Evolutionary conservation across 495 filamentous ascomycete genomes (phyloP), one percentile per base, ranked within the genome.

Genomic region (Penicillium subrubescens): DNA sequence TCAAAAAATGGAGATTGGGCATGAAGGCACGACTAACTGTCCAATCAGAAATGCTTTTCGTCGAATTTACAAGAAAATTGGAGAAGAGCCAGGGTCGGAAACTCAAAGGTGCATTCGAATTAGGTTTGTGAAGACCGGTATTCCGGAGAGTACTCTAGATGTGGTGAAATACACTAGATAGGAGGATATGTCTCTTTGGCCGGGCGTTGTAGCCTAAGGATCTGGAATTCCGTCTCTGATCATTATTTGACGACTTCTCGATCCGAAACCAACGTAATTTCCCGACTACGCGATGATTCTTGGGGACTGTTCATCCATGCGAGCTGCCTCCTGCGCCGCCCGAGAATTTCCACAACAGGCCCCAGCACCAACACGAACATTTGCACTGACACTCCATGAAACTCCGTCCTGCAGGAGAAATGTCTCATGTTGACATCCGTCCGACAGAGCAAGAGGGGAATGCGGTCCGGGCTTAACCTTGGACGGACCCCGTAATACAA

Each of bases 1-100:
- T 44, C 35, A 14, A 43, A 51, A 51, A 19, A 48, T 7, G 19
- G 34, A 17, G 53, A 67, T 65, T 71, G 64, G 71, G 68, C 68
- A 72, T 65, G 25, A 52, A 48, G 44, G 53, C 10, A 23, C 5
- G 11, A 12, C 29, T 29, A 37, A 31, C 21, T 0, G 15, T 35
- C 41, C 50, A 53, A 43, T 46, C 15, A 25, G n/a, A 35, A 33
- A 43, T 8, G 5, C 14, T 8, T 0, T 15, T 52, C 11, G 12
- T 15, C 0, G 7, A 5, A 29, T 27, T 52, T 31, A 52, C 10
- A 21, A 15, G 25, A 52, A 15, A 52, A 5, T n/a, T 31, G 17
- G 15, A 31, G n/a, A 31, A 15, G 25, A 31, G 8, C 44, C 44
- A 25, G 44, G 44, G 21, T 48, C 21, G 44, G 44, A 48, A 48